Percentiles rank a stretch among this genome's conserved stretches.
phyloP scores from a whole-genome alignment of 331 rosid species.

The Rhamnella rubrinervis region DNA sequence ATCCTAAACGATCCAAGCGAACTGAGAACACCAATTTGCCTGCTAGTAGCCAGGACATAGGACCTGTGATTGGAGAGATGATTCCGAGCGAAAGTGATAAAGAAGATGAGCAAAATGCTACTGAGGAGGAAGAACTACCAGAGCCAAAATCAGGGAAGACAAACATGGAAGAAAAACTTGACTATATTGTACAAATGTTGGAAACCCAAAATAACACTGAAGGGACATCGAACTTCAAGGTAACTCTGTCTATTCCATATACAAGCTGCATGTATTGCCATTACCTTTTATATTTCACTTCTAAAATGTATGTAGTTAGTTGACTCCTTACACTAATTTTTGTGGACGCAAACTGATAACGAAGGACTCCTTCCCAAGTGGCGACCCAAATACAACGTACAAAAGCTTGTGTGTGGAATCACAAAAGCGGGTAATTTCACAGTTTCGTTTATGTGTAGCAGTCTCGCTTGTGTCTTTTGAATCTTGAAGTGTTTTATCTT shows the following conservation, averaged over 20 bases:
- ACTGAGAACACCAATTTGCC: slow-evolving; percentile 24
- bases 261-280: background rate
- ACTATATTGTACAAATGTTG: slow-evolving; percentile 30
- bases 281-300: background rate
- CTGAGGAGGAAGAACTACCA: background rate
- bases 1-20: slow-evolving; percentile 60
- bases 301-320: background rate
- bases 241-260: slow-evolving; percentile 10
- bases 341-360: slow-evolving; percentile 26
- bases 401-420: slow-evolving; percentile 40
- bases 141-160: slow-evolving; percentile 17
- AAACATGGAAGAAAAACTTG: slow-evolving; percentile 39
- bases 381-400: slow-evolving; percentile 27
- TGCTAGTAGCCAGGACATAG: slow-evolving; percentile 9
- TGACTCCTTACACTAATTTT: slow-evolving; percentile 1
- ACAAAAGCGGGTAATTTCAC: slow-evolving; percentile 47
- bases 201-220: slow-evolving; percentile 27
- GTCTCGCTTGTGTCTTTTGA: background rate
- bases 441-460: background rate
- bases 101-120: slow-evolving; percentile 25
- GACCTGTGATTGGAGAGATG: slow-evolving; percentile 30
- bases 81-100: slow-evolving; percentile 32
- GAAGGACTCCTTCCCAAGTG: slow-evolving; percentile 16
- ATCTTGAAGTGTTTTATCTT: background rate
- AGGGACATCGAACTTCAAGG: slow-evolving; percentile 38